Base-by-base conservation (phyloP, 257 asterid genomes). In the Lavandula angustifolia region DNA sequence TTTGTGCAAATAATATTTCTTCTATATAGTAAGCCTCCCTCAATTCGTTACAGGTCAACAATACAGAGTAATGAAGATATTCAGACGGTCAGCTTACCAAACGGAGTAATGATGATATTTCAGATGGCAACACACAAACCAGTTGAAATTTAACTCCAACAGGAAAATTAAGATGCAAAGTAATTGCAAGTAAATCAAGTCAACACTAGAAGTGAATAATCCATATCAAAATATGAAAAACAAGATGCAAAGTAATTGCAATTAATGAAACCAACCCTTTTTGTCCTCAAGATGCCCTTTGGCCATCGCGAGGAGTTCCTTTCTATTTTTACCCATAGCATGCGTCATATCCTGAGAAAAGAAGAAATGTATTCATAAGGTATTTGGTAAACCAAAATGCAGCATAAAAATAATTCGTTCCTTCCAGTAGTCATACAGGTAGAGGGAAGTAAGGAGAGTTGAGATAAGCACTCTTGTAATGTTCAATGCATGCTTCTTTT, bases 401-500 rank as follows among this genome's bases (percentile, higher is more conserved):
- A 34, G 62, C 43, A 5, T 22, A 16, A 62, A 67, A 22, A 40
- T 51, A 57, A 76, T 42, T 49, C 60, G 66, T 43, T 76, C 64
- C 41, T 66, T 43, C 35, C 55, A 50, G 58, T 56, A 32, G 35
- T 54, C 82, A 54, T 84, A 89, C 96, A 52, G 96, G 96, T 60
- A 89, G 83, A 80, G 96, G 95, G 71, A 86, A 89, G 83, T 68
- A 81, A n/a, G 95, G 96, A 63, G 95, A 89, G 74, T 83, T 79
- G 33, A 89, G 80, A 67, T 84, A 89, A 56, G 86, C 87, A 70
- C 66, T 83, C 81, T 66, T 72, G 79, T 74, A 89, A 69, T 89
- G 96, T 42, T 89, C 87, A 52, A 89, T 79, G 76, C 96, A 89
- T 40, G 75, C 73, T 66, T 81, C 96, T 79, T 86, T 89, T 13